A percentile compares a stretch with the other conserved stretches of the same genome.
Evolutionary conservation across 345 rosid species (phyloP).

Genomic region (Rhodomyrtus tomentosa): DNA sequence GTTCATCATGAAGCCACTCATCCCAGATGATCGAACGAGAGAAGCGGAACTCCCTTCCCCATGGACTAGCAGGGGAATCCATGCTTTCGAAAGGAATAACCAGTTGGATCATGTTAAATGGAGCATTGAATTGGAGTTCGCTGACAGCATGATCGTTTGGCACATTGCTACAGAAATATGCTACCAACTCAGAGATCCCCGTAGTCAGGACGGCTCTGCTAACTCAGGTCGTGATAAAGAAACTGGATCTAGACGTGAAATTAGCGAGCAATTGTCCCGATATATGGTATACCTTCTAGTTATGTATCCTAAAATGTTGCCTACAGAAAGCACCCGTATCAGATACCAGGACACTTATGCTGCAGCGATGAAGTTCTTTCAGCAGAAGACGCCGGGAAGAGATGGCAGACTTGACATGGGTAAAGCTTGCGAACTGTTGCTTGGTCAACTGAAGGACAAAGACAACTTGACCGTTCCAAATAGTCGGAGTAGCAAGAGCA

Average conservation of each 20-base stretch:
- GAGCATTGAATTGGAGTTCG: neutral
- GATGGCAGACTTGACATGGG: no score
- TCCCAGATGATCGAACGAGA: no score
- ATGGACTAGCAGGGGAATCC: neutral
- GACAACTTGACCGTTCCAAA: no score
- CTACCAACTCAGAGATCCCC: neutral
- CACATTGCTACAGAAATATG: neutral
- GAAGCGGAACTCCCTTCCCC: no score
- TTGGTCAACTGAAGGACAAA: no score
- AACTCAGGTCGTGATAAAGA: neutral
- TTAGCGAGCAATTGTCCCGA: slow-evolving; percentile 19
- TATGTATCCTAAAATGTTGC: slow-evolving; percentile 13
- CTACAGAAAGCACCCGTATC: slow-evolving; percentile 15
- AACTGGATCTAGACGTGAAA: neutral
- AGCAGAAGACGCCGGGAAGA: no score
- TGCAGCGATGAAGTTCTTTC: slow-evolving; percentile 7
- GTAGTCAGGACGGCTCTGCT: neutral
- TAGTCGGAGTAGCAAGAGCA: no score
- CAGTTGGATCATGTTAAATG: neutral
- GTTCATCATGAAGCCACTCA: no score
- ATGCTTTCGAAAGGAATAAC: neutral
- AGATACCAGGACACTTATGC: slow-evolving; percentile 15
- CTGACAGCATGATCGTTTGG: neutral
- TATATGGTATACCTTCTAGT: slow-evolving; percentile 32
- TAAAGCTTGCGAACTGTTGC: no score